phyloP scores from a whole-genome alignment of 441 rosid species.

The Populus hybrid region DNA sequence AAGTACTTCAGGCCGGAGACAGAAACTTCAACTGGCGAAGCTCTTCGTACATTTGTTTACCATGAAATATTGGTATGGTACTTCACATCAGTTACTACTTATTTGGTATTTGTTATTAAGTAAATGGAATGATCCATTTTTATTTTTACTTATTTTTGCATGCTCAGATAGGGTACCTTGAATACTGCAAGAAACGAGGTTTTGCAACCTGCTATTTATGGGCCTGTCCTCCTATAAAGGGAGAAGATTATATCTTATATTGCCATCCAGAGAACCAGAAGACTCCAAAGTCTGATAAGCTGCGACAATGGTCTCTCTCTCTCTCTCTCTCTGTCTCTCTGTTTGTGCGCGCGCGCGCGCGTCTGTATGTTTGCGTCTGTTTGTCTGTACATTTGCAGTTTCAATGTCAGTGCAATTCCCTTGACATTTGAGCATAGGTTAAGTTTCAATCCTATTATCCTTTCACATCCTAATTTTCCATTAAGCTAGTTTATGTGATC shows the following conservation, averaged over 20 bases:
- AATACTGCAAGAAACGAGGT: constrained; percentile 72
- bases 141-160: constrained; percentile 1
- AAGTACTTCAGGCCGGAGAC: constrained; percentile 67
- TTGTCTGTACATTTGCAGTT: too few species aligned
- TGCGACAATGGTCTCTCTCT: constrained; percentile 60
- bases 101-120: not conserved
- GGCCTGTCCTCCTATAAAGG: constrained; percentile 83
- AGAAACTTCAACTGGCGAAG: constrained; percentile 47
- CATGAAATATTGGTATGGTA: constrained; percentile 62
- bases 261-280: constrained; percentile 79
- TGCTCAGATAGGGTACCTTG: constrained; percentile 72
- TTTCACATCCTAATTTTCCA: too few species aligned
- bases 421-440: not conserved
- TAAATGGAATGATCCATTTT: not conserved
- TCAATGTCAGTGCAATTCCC: too few species aligned
- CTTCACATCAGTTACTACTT: not conserved
- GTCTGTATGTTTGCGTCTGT: too few species aligned
- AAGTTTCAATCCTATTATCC: too few species aligned
- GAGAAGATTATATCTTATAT: constrained; percentile 71
- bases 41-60: constrained; percentile 71
- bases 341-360: not conserved
- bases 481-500: too few species aligned
- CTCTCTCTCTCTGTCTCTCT: constrained; percentile 3
- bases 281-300: constrained; percentile 69
- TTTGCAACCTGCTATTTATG: constrained; percentile 69